Conservation (phyloP, 2,329 filamentous ascomycete species). For the Coleophoma cylindrospora region DNA sequence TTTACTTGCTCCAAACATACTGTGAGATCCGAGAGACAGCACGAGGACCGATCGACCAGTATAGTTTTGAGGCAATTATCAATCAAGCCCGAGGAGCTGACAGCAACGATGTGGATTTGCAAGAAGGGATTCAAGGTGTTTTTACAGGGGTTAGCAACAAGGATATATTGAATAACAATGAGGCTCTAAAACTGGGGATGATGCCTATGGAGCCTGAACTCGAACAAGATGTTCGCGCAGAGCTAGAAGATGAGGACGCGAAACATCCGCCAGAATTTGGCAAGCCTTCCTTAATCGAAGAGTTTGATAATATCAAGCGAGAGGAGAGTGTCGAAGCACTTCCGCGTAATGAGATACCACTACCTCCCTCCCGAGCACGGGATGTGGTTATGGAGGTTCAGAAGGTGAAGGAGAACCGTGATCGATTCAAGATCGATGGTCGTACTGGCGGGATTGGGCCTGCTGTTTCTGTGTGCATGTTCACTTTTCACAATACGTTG, state of each 20-base stretch:
- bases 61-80: constrained; percentile 56
- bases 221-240: constrained; percentile 78
- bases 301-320: constrained; percentile 86
- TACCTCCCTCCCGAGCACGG: constrained; percentile 80
- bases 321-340: constrained; percentile 86
- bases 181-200: constrained; percentile 69
- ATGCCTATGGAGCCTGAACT: constrained; percentile 80
- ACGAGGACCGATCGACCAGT: constrained; percentile 59
- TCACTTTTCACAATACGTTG: constrained; percentile 95
- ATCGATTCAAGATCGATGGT: constrained; percentile 83
- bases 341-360: constrained; percentile 71
- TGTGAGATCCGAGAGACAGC: constrained; percentile 54
- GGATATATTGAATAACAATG: constrained; percentile 51
- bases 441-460: constrained; percentile 79
- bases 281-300: constrained; percentile 71
- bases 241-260: constrained; percentile 81
- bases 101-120: constrained; percentile 54
- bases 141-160: constrained; percentile 58
- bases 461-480: constrained; percentile 89
- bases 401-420: constrained; percentile 87
- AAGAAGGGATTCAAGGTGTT: constrained; percentile 57
- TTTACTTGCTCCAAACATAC: constrained; percentile 61
- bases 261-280: constrained; percentile 68
- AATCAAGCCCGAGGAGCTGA: constrained; percentile 50
- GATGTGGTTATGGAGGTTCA: constrained; percentile 94